Evolutionary conservation across 2,329 filamentous ascomycete genomes (phyloP).

Genomic region (Aureobasidium sp.): DNA sequence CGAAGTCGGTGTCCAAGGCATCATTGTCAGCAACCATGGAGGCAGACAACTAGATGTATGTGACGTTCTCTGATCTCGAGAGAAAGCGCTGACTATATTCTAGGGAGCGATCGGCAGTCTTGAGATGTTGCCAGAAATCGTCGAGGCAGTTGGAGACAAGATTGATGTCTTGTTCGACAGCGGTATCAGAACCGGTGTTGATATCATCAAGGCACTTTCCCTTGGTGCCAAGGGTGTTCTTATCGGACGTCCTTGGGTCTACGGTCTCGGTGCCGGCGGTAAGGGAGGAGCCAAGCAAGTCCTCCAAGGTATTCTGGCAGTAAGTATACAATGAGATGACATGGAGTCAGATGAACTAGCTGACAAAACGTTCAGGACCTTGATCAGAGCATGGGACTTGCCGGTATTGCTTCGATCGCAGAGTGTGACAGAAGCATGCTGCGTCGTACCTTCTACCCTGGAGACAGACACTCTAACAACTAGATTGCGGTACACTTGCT

Average conservation of each 20-base stretch:
- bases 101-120: conserved; percentile 38
- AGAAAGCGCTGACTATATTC: neutral
- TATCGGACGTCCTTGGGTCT: conserved; percentile 50
- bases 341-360: neutral
- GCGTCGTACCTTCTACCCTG: conserved; percentile 12
- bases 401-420: conserved; percentile 12
- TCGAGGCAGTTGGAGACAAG: conserved; percentile 47
- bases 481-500: neutral
- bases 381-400: conserved; percentile 17
- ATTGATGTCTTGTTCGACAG: conserved; percentile 43
- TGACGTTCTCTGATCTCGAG: neutral
- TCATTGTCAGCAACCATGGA: conserved; percentile 47
- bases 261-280: conserved; percentile 48
- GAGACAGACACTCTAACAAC: conserved; percentile 14
- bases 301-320: neutral
- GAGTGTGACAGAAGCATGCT: conserved; percentile 14
- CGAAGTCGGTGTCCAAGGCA: conserved; percentile 39
- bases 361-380: neutral
- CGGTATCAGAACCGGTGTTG: conserved; percentile 40
- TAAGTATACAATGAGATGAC: neutral
- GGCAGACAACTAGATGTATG: conserved; percentile 40
- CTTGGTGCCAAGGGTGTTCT: conserved; percentile 51
- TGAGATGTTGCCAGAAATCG: conserved; percentile 50
- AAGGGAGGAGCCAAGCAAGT: conserved; percentile 42
- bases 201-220: conserved; percentile 43